Conservation (phyloP, 495 filamentous ascomycete species). For the Trichoderma asperelloides region DNA sequence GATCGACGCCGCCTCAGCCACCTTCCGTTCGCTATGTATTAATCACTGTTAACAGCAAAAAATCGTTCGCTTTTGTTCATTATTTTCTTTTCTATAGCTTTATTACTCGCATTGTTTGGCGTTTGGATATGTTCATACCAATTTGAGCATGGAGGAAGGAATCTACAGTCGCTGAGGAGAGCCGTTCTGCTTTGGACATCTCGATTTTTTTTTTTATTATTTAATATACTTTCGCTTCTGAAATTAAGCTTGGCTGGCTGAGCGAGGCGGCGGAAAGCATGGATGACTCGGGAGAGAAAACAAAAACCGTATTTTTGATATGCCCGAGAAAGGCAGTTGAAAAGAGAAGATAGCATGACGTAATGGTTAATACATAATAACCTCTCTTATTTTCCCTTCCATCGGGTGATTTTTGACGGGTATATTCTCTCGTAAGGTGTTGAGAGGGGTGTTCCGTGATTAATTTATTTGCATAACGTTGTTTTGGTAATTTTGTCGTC, state of each 20-base stretch:
- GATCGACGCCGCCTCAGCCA: neutral
- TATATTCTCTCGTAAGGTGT: neutral
- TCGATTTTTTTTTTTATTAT: neutral
- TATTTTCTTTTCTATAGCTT: neutral
- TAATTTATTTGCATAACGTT: neutral
- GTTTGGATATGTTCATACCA: slow-evolving; percentile 2
- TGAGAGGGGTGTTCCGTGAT: neutral
- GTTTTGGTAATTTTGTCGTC: neutral
- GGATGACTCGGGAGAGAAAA: neutral
- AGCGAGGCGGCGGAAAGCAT: neutral
- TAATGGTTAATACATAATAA: neutral
- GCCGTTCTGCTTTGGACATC: neutral
- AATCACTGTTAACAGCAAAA: neutral
- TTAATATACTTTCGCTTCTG: slow-evolving; percentile 1
- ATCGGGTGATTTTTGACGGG: neutral
- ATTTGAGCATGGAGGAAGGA: neutral
- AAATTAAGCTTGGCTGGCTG: slow-evolving; percentile 1
- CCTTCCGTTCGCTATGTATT: neutral
- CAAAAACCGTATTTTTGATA: neutral
- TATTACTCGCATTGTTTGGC: slow-evolving; percentile 1
- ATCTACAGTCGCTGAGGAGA: neutral
- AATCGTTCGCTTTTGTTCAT: neutral
- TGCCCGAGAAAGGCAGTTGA: neutral
- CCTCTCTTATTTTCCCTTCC: neutral
- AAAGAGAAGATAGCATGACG: slow-evolving; percentile 1